phyloP scores from a whole-genome alignment of 1,139 yeast species.

The Hemisphaericaspora subhashii region DNA sequence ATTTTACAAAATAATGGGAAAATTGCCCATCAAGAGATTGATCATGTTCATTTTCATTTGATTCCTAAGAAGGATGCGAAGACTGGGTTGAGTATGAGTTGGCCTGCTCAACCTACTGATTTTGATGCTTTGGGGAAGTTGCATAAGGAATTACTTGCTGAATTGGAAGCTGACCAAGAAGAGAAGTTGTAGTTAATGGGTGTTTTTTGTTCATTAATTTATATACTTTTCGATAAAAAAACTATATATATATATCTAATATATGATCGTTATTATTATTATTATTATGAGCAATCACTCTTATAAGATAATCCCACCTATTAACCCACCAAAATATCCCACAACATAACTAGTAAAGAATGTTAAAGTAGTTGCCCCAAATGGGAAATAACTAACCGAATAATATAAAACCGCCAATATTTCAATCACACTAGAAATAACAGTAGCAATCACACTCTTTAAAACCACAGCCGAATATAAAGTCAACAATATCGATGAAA shows the following conservation, averaged over 20 bases:
- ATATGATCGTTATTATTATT: background rate
- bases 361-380: slow-evolving; percentile 86
- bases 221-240: slow-evolving; percentile 1
- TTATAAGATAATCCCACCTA: slow-evolving; percentile 52
- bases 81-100: slow-evolving; percentile 80
- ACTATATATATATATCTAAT: background rate
- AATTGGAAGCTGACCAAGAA: slow-evolving; percentile 38
- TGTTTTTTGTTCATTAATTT: slow-evolving; percentile 1
- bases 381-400: slow-evolving; percentile 90
- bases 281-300: too few species aligned
- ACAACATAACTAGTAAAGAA: slow-evolving; percentile 79
- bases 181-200: background rate
- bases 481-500: slow-evolving; percentile 70
- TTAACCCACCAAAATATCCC: slow-evolving; percentile 68
- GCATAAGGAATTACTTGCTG: slow-evolving; percentile 55
- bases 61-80: slow-evolving; percentile 77
- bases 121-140: slow-evolving; percentile 65
- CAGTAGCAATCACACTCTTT: slow-evolving; percentile 74
- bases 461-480: slow-evolving; percentile 53
- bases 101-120: slow-evolving; percentile 86
- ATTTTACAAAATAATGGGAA: slow-evolving; percentile 88
- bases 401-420: slow-evolving; percentile 85
- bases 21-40: slow-evolving; percentile 92
- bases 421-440: slow-evolving; percentile 74
- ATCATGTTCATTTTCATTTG: slow-evolving; percentile 94